A percentile compares a stretch with the other conserved stretches of the same genome.
These are phyloP conservation scores for Aspergillus neotritici DNA, from an alignment of 2,329 filamentous ascomycete genomes.

Conservation along the genomic window DNA sequence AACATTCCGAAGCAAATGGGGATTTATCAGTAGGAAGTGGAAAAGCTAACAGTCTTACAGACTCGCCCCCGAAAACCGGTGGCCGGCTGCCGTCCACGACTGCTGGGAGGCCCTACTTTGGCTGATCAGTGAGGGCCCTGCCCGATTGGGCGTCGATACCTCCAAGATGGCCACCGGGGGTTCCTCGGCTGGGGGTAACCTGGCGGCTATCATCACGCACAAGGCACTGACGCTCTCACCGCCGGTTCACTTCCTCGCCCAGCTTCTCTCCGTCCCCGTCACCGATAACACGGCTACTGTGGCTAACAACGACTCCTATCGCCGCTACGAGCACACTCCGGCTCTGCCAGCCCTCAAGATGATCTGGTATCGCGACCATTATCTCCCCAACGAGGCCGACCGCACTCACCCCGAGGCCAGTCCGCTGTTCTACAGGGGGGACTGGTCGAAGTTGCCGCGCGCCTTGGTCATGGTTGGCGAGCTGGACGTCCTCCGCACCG, in stretches of 20 bases:
- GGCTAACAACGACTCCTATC: slow-evolving; percentile 45
- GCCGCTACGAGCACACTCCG: slow-evolving; percentile 47
- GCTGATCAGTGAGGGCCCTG: slow-evolving; percentile 34
- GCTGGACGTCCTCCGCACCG: slow-evolving; percentile 52
- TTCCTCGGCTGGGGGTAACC: slow-evolving; percentile 50
- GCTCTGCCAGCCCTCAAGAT: slow-evolving; percentile 54
- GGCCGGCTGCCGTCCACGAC: slow-evolving; percentile 54
- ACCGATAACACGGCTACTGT: slow-evolving; percentile 52
- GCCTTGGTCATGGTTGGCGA: slow-evolving; percentile 52
- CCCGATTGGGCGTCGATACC: slow-evolving; percentile 37
- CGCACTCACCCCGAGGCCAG: slow-evolving; percentile 51
- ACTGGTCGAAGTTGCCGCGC: slow-evolving; percentile 48
- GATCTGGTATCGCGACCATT: slow-evolving; percentile 57
- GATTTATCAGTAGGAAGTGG: too few relatives aligned
- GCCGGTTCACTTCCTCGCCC: slow-evolving; percentile 40
- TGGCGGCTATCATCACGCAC: slow-evolving; percentile 51
- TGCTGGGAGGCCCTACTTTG: slow-evolving; percentile 53
- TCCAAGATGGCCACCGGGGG: slow-evolving; percentile 46
- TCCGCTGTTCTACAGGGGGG: slow-evolving; percentile 47
- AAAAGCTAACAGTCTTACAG: slow-evolving; percentile 23
- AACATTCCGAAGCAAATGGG: too few relatives aligned
- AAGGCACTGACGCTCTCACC: slow-evolving; percentile 39
- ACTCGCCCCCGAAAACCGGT: slow-evolving; percentile 53
- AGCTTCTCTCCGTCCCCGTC: slow-evolving; percentile 55
- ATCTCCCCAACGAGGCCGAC: slow-evolving; percentile 46